Evolutionary conservation across 306 rosid genomes (phyloP).

Genomic region (Senna siamea): DNA sequence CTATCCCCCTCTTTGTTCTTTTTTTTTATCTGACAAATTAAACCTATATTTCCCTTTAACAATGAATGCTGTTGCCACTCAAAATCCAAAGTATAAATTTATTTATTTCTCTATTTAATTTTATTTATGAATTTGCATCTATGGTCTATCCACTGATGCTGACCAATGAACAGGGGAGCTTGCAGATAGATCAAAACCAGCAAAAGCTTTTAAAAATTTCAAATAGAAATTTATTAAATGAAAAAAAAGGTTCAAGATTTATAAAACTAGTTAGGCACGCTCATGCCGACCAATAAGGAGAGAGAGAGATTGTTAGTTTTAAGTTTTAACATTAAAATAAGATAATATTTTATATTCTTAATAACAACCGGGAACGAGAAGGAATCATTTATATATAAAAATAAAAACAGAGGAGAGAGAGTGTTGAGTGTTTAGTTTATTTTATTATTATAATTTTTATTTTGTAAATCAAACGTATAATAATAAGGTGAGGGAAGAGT

Average conservation of each 20-base stretch:
- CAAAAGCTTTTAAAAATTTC: not conserved
- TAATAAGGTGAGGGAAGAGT: conserved; percentile 39
- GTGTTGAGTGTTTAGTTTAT: conserved; percentile 32
- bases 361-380: not conserved
- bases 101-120: not conserved
- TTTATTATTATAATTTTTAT: too few species aligned
- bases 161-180: conserved; percentile 46
- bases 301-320: not conserved
- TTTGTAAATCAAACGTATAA: conserved; percentile 13
- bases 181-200: conserved; percentile 27
- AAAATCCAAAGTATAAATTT: not conserved
- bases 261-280: conserved; percentile 41
- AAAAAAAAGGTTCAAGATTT: conserved; percentile 25
- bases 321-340: not conserved
- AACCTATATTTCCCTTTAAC: not conserved
- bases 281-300: conserved; percentile 37
- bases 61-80: not conserved
- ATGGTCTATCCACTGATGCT: conserved; percentile 44
- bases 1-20: not conserved
- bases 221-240: not conserved
- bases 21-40: too few species aligned
- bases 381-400: not conserved
- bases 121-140: not conserved
- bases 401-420: conserved; percentile 4
- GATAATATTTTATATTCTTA: not conserved